These are phyloP conservation scores for Melaleuca quinquenervia DNA, from an alignment of 345 rosid genomes.

Conservation along the genomic window DNA sequence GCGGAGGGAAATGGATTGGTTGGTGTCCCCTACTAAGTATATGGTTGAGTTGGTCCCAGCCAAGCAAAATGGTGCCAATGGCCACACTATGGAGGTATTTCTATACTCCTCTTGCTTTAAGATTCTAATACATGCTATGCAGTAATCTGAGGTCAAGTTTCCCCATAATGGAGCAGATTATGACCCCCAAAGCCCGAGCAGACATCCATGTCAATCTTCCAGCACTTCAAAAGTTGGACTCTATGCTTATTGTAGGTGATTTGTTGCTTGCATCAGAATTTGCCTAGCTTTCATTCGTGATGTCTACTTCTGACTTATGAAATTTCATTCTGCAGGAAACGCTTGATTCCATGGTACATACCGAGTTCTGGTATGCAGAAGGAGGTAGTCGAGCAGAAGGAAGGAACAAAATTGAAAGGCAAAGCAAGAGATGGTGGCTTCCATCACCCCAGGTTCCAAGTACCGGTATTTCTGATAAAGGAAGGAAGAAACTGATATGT, in stretches of 20 bases:
- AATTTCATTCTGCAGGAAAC: slow-evolving; percentile 45
- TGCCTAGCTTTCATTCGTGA: background rate
- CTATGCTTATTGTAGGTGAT: slow-evolving; percentile 75
- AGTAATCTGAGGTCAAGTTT: background rate
- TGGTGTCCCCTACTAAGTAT: slow-evolving; percentile 84
- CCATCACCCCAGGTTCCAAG: slow-evolving; percentile 83
- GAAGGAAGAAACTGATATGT: slow-evolving; percentile 46
- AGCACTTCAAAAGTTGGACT: slow-evolving; percentile 85
- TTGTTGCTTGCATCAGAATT: slow-evolving; percentile 5
- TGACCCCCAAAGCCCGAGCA: slow-evolving; percentile 88
- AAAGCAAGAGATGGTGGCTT: slow-evolving; percentile 96
- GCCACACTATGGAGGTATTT: slow-evolving; percentile 68
- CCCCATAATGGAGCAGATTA: slow-evolving; percentile 46
- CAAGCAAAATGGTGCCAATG: slow-evolving; percentile 77
- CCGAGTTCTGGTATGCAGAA: slow-evolving; percentile 89
- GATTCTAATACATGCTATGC: background rate
- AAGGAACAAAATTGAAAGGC: slow-evolving; percentile 47
- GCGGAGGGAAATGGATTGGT: slow-evolving; percentile 91
- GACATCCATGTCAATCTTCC: slow-evolving; percentile 95
- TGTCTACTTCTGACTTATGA: background rate
- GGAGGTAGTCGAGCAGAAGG: slow-evolving; percentile 78
- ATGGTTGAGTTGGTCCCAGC: slow-evolving; percentile 97
- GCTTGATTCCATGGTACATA: slow-evolving; percentile 73
- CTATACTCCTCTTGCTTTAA: background rate
- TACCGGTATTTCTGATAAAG: slow-evolving; percentile 64